phyloP scores from a whole-genome alignment of 1,139 yeast genomes.

The Dujonia santamariae region DNA sequence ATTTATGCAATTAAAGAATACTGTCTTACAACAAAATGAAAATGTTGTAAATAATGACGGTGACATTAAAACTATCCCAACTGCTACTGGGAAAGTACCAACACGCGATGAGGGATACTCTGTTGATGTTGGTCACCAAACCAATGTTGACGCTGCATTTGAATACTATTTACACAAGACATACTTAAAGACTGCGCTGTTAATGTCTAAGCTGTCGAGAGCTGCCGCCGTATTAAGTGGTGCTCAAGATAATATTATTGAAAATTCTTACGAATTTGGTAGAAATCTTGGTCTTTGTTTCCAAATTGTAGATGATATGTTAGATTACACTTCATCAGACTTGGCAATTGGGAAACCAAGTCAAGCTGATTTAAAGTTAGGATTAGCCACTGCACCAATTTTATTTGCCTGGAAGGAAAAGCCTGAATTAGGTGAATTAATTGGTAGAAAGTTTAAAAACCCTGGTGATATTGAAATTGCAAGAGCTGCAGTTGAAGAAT shows the following conservation, averaged over 20 bases:
- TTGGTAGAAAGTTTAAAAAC: slow-evolving; percentile 74
- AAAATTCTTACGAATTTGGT: slow-evolving; percentile 87
- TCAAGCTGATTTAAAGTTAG: slow-evolving; percentile 90
- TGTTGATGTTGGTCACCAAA: slow-evolving; percentile 58
- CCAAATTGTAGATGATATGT: slow-evolving; percentile 94
- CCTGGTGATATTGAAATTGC: slow-evolving; percentile 86
- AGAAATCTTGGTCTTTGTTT: slow-evolving; percentile 91
- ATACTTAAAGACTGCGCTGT: slow-evolving; percentile 88
- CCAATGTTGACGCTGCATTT: slow-evolving; percentile 81
- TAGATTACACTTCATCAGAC: slow-evolving; percentile 87
- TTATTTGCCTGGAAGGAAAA: slow-evolving; percentile 89
- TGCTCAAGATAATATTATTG: slow-evolving; percentile 68
- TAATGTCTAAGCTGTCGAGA: slow-evolving; percentile 92
- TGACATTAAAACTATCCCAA: slow-evolving; percentile 50
- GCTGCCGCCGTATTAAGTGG: slow-evolving; percentile 94
- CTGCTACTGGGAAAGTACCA: slow-evolving; percentile 64
- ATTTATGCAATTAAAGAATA: slow-evolving; percentile 95
- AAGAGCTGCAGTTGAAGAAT: slow-evolving; percentile 64
- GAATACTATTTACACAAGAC: slow-evolving; percentile 95
- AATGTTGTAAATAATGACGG: slow-evolving; percentile 47
- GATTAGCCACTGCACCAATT: slow-evolving; percentile 96
- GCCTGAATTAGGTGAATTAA: slow-evolving; percentile 80
- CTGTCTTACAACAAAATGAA: slow-evolving; percentile 56
- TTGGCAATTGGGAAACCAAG: slow-evolving; percentile 89
- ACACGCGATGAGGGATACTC: slow-evolving; percentile 59